Conservation (phyloP, 2,329 filamentous ascomycete species). For the Talaromyces sp. region DNA sequence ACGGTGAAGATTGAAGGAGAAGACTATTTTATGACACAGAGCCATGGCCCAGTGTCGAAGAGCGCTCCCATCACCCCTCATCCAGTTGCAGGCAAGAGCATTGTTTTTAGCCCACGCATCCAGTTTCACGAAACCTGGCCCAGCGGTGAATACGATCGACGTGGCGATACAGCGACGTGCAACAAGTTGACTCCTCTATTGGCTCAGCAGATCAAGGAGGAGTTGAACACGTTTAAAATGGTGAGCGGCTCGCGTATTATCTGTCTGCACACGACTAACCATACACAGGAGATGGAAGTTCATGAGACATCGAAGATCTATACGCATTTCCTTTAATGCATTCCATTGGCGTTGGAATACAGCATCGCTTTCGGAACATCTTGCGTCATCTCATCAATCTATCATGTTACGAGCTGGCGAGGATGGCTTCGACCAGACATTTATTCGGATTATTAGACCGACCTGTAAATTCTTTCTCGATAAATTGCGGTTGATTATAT, state of each 20-base stretch:
- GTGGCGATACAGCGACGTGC: constrained; percentile 94
- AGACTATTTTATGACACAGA: constrained; percentile 81
- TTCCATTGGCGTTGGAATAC: constrained; percentile 28
- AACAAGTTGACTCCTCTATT: constrained; percentile 95
- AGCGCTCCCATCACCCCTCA: constrained; percentile 56
- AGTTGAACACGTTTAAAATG: constrained; percentile 99
- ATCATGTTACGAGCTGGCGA: constrained; percentile 13
- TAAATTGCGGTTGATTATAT: constrained; percentile 16
- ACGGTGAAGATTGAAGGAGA: constrained; percentile 73
- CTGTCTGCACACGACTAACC: constrained; percentile 24
- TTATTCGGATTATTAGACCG: constrained; percentile 17
- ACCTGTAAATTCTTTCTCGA: constrained; percentile 17
- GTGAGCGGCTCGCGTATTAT: constrained; percentile 49
- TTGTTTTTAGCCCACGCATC: constrained; percentile 82
- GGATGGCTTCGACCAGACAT: constrained; percentile 8
- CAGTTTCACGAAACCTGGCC: constrained; percentile 97
- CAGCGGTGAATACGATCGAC: constrained; percentile 88
- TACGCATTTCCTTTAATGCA: constrained; percentile 88
- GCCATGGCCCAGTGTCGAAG: constrained; percentile 68
- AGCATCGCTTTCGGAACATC: constrained; percentile 12
- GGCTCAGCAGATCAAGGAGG: constrained; percentile 98
- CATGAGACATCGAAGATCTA: constrained; percentile 98
- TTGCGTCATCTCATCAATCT: constrained; percentile 10
- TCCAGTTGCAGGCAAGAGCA: constrained; percentile 46
- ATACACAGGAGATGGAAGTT: constrained; percentile 93